Evolutionary conservation across 2,329 filamentous ascomycete genomes (phyloP).

Genomic region (Macrophomina tecta): DNA sequence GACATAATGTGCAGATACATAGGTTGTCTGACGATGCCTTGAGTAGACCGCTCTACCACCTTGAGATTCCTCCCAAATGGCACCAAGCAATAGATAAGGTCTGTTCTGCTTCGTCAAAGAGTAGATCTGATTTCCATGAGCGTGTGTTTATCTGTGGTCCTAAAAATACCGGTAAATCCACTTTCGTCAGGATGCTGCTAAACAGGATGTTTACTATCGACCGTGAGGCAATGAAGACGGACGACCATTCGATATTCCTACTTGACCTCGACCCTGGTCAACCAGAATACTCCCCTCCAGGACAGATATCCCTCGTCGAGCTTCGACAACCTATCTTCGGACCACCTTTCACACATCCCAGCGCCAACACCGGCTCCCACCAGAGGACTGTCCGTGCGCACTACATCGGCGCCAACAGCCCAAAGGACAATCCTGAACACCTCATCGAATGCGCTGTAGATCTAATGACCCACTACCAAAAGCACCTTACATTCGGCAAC

Average conservation of each 20-base stretch:
- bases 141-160: slow-evolving; percentile 69
- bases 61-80: slow-evolving; percentile 24
- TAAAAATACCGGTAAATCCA: slow-evolving; percentile 78
- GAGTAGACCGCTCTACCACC: slow-evolving; percentile 21
- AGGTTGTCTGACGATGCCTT: slow-evolving; percentile 23
- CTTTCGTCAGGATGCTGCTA: slow-evolving; percentile 69
- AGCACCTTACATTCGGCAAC: slow-evolving; percentile 47
- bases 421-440: slow-evolving; percentile 69
- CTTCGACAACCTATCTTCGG: slow-evolving; percentile 67
- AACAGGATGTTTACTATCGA: slow-evolving; percentile 68
- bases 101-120: slow-evolving; percentile 39
- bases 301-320: slow-evolving; percentile 71
- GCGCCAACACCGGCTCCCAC: slow-evolving; percentile 33
- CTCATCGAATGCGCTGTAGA: slow-evolving; percentile 70
- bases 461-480: slow-evolving; percentile 65
- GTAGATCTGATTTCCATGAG: slow-evolving; percentile 34
- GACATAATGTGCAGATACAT: slow-evolving; percentile 19
- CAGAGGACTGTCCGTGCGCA: slow-evolving; percentile 61
- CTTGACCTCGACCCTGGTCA: slow-evolving; percentile 80
- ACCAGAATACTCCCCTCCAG: slow-evolving; percentile 74
- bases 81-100: slow-evolving; percentile 33
- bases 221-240: slow-evolving; percentile 28
- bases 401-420: slow-evolving; percentile 68
- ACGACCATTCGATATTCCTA: slow-evolving; percentile 56
- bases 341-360: slow-evolving; percentile 69